Evolutionary conservation across 495 filamentous ascomycete genomes (phyloP), one percentile per base, ranked within the genome.

Genomic region (Hypoxylon trugodes): DNA sequence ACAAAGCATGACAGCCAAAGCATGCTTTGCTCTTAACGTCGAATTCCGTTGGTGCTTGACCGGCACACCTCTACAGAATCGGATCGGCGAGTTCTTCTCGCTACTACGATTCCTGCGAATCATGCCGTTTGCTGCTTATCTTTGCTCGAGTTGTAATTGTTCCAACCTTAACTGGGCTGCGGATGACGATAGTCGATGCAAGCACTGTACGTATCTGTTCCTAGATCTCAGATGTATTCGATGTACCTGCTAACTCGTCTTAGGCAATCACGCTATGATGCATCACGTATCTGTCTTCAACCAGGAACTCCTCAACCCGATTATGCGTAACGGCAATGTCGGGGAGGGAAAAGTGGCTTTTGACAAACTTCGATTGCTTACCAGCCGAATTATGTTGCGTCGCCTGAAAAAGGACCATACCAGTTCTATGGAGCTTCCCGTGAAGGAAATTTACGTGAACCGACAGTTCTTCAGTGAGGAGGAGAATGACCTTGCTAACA

Each of bases 61-160:
- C 42, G 95, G 95, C 3, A 98, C 95, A 3, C 95, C 95, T 0
- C 85, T 98, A 7, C 95, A 97, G 68, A 97, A 97, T 71, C 89
- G 95, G 26, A 97, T 98, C 66, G 95, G 94, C 50, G 95, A 98
- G 69, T 95, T 98, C 76, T 97, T 97, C 72, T 97, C 95, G 2
- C 82, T 98, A 3, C 79, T 98, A 26, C 89, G 93, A 2, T 98
- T 98, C 72, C 81, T 98, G 25, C 87, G 93, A 73, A 82, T 96
- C 36, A 81, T 80, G 6, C 95, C 95, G 3, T 97, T 96, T 72
- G 89, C 94, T 2, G 91, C 88, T 73, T 97, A 98, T 73, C 90
- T 96, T 66, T 98, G 95, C 82, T 92, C 90, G 67, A 74, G 82
- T 24, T 98, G 95, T 69, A 66, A 82, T 9, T 98, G 95, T 69